These are phyloP conservation scores for Piper betle DNA, from an alignment of 164 flowering plant genomes.

Conservation along the genomic window DNA sequence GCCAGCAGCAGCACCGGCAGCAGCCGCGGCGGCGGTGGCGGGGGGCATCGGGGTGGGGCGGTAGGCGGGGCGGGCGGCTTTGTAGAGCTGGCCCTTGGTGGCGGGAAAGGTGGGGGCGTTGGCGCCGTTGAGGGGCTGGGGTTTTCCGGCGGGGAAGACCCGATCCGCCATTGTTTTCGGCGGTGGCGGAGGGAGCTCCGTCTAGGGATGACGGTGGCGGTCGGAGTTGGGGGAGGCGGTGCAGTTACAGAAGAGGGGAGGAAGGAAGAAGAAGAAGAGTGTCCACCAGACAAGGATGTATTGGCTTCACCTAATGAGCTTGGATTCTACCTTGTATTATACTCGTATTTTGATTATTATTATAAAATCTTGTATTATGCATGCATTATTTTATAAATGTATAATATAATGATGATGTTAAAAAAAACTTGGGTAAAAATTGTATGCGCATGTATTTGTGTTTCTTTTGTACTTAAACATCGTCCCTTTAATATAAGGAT, in stretches of 20 bases:
- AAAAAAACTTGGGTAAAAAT: no score
- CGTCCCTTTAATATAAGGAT: no score
- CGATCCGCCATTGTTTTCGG: slow-evolving; percentile 27
- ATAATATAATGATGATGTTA: no score
- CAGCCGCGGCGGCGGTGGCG: slow-evolving; percentile 42
- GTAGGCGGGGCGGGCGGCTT: slow-evolving; percentile 54
- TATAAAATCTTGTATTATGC: no score
- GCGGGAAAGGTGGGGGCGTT: slow-evolving; percentile 30
- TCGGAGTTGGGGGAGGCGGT: not conserved
- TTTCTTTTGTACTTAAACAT: no score
- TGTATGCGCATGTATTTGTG: no score
- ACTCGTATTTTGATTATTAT: not conserved
- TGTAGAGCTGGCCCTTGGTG: slow-evolving; percentile 54
- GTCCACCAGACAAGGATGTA: slow-evolving; percentile 2
- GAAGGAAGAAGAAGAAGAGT: slow-evolving; percentile 1
- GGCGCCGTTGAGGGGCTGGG: slow-evolving; percentile 9
- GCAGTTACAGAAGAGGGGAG: not conserved
- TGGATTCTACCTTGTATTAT: not conserved
- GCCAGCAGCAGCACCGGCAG: slow-evolving; percentile 50
- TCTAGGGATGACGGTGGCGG: no score
- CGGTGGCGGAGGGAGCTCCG: no score
- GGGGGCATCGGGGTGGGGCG: slow-evolving; percentile 44
- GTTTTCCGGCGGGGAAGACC: slow-evolving; percentile 31
- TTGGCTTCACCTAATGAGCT: slow-evolving; percentile 1
- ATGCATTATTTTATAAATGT: no score